Base-by-base conservation (phyloP, 2,329 filamentous ascomycete genomes). In the Drechslerella dactyloides region DNA sequence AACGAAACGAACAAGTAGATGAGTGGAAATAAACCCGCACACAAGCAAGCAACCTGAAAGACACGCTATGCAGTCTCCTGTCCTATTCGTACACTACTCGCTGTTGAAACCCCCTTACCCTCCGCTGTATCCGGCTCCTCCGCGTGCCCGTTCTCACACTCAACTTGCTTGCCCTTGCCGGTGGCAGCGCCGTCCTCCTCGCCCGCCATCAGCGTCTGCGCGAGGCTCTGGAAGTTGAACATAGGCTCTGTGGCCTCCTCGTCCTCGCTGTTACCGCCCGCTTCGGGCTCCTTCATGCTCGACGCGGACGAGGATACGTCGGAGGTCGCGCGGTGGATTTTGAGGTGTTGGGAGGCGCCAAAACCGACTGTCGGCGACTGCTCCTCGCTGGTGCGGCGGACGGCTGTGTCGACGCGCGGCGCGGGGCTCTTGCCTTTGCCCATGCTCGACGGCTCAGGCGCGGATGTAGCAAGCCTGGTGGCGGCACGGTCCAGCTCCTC, bases 151-250 rank as follows among this genome's bases (percentile, higher is more conserved):
- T 42, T 19, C 17, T 19, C 44, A 10, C 15, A 8, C 5, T 19
- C n/a, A 10, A 15, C 27, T 21, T 40, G 15, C 51, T 40, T 54
- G n/a, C 27, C 24, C 8, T 17, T 54, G 7, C 21, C 27, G n/a
- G 3, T 15, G n/a, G n/a, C n/a, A 17, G 7, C 8, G 10, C 24
- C 33, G 3, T 77, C 78, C 64, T 84, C 83, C 46, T 87, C 85
- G 55, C 87, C 84, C 42, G 85, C 86, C 0, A 88, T 90, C 30
- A 97, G 90, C 78, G 96, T 90, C 73, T 91, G 90, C 1, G 91
- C 90, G 21, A 97, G 81, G 75, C 91, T 96, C 63, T 87, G 85
- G 78, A 97, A 97, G 79, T 96, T 97, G 80, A 96, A 94, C 85
- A 96, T 87, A 1, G 91, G 86, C 78, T 97, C 93, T 0, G 84